A percentile compares a stretch with the other conserved stretches of the same genome.
Conservation (phyloP, 208 protist genomes). For the Leishmania amazonensis region DNA sequence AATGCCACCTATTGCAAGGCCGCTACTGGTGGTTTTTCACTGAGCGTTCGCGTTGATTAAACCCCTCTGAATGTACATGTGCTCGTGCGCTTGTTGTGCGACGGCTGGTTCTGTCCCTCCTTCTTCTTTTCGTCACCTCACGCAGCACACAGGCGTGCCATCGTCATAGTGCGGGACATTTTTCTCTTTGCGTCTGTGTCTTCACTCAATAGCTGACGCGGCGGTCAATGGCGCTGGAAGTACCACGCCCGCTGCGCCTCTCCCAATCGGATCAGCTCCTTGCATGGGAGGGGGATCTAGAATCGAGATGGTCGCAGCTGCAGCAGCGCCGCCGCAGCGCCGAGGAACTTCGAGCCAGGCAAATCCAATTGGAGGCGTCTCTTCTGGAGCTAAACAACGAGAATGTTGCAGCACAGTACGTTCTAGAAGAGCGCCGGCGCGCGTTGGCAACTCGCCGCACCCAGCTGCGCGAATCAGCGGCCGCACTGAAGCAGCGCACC, state of each 20-base stretch:
- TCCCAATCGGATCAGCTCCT: slow-evolving; percentile 21
- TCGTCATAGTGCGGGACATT: neutral
- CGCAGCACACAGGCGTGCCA: neutral
- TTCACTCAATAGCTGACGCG: neutral
- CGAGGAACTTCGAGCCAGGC: neutral
- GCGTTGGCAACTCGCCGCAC: slow-evolving; percentile 28
- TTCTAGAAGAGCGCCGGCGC: slow-evolving; percentile 20
- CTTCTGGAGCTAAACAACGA: slow-evolving; percentile 42
- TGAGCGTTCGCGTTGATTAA: neutral
- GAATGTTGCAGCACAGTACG: slow-evolving; percentile 30
- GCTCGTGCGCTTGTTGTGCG: neutral
- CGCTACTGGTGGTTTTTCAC: neutral
- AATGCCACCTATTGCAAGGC: neutral
- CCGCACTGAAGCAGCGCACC: slow-evolving; percentile 12
- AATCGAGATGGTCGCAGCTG: slow-evolving; percentile 18
- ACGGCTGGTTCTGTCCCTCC: neutral
- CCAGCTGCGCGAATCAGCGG: slow-evolving; percentile 24
- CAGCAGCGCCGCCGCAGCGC: slow-evolving; percentile 5
- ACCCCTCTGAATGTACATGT: neutral
- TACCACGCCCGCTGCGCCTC: slow-evolving; percentile 6
- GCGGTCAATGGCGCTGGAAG: slow-evolving; percentile 10
- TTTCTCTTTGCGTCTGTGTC: neutral
- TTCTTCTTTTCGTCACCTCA: neutral
- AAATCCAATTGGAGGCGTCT: slow-evolving; percentile 41
- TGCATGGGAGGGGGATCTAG: slow-evolving; percentile 14